phyloP scores from a whole-genome alignment of 306 rosid species.

The Aeschynomene evenia region DNA sequence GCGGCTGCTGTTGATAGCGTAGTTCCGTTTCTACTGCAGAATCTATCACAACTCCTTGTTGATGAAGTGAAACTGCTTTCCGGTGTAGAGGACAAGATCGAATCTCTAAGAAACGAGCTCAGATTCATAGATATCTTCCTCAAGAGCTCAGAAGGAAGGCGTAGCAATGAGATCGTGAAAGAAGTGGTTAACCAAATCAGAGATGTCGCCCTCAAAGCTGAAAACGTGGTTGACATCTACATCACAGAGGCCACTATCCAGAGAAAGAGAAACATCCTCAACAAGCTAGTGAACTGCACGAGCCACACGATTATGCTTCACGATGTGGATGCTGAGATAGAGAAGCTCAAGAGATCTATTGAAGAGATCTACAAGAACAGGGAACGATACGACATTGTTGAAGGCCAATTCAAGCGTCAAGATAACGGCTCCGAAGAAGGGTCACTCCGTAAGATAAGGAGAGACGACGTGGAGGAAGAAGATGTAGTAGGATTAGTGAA shows the following conservation, averaged over 20 bases:
- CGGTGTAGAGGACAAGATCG: background rate
- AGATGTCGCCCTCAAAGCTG: slow-evolving; percentile 10
- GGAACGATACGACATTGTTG: background rate
- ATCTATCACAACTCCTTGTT: background rate
- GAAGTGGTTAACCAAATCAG: slow-evolving; percentile 14
- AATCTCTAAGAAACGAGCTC: background rate
- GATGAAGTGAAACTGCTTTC: background rate
- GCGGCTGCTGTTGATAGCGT: slow-evolving; percentile 22
- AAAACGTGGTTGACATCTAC: slow-evolving; percentile 23
- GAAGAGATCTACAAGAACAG: background rate
- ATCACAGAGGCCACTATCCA: background rate
- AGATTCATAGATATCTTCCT: background rate
- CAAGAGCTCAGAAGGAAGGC: slow-evolving; percentile 1
- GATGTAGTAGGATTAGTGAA: background rate
- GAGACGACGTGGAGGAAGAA: slow-evolving; percentile 27
- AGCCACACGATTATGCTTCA: background rate
- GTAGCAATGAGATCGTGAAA: background rate
- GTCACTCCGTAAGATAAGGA: background rate
- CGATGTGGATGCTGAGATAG: background rate
- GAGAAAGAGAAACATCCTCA: background rate
- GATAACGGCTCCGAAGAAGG: background rate
- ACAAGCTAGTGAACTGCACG: background rate
- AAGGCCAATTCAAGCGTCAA: background rate
- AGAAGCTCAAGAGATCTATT: background rate
- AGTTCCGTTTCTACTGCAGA: background rate